Evolutionary conservation across 352 stramenopile species (phyloP).

Genomic region (Pythium sp.): DNA sequence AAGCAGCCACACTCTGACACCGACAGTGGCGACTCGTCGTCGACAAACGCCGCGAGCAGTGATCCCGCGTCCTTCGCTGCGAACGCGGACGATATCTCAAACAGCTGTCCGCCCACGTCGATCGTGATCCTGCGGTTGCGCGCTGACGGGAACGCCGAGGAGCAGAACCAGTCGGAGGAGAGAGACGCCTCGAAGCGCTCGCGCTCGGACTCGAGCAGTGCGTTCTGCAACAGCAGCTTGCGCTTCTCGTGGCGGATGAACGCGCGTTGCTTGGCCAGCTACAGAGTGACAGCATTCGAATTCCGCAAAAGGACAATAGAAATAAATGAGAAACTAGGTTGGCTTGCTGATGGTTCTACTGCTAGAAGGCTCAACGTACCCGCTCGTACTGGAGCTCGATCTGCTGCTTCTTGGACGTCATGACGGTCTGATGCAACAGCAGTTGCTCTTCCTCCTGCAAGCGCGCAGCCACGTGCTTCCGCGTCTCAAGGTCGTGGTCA

Average conservation of each 20-base stretch:
- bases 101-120: conserved; percentile 69
- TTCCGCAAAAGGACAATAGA: neutral
- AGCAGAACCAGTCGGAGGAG: conserved; percentile 75
- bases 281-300: neutral
- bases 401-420: conserved; percentile 63
- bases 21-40: conserved; percentile 59
- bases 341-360: neutral
- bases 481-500: neutral
- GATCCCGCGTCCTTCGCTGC: conserved; percentile 56
- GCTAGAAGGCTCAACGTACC: conserved; percentile 19
- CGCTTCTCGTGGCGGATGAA: conserved; percentile 81
- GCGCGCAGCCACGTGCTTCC: neutral
- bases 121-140: conserved; percentile 52
- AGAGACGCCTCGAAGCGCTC: conserved; percentile 73
- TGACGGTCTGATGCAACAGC: conserved; percentile 69
- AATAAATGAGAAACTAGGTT: neutral
- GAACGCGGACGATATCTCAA: conserved; percentile 55
- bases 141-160: conserved; percentile 39
- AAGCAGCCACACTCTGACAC: conserved; percentile 67
- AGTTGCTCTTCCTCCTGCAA: conserved; percentile 60
- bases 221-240: conserved; percentile 71
- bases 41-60: conserved; percentile 62
- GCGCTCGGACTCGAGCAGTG: conserved; percentile 66
- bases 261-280: conserved; percentile 71
- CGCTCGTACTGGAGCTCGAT: conserved; percentile 60